These are phyloP conservation scores for Candolleomyces aberdarensis DNA, from an alignment of 768 basidiomycete genomes.

Conservation along the genomic window DNA sequence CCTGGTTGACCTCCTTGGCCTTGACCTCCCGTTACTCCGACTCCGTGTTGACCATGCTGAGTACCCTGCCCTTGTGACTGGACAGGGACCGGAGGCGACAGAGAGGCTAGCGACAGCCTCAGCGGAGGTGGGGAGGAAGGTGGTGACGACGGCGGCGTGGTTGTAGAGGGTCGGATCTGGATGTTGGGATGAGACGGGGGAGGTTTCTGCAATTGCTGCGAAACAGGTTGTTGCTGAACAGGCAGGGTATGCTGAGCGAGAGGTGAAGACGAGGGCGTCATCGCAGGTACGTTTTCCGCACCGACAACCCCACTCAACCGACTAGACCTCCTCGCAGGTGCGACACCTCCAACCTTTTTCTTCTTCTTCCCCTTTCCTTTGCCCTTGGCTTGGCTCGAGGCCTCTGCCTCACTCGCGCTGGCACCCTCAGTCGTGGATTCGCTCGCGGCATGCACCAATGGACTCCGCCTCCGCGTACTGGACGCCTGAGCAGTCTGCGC, in stretches of 20 bases:
- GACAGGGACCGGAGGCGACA: neutral
- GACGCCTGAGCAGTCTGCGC: neutral
- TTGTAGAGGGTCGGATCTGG: too few species aligned
- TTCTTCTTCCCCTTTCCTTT: neutral
- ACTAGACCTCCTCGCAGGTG: slow-evolving; percentile 1
- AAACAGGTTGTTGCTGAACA: too few species aligned
- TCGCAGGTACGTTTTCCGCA: neutral
- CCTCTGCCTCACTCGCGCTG: neutral
- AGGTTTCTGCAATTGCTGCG: neutral
- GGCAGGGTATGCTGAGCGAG: too few species aligned
- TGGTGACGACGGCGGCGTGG: neutral
- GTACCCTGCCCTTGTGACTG: too few species aligned
- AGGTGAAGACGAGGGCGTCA: too few species aligned
- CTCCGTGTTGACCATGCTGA: too few species aligned
- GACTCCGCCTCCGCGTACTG: neutral
- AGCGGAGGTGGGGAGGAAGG: neutral
- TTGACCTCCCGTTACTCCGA: too few species aligned
- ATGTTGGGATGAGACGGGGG: neutral
- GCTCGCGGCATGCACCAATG: neutral
- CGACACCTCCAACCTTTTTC: neutral
- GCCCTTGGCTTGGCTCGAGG: neutral
- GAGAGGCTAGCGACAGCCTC: neutral
- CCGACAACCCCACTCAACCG: slow-evolving; percentile 3
- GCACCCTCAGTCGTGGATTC: neutral
- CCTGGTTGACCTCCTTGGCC: too few species aligned